A percentile compares a stretch with the other conserved stretches of the same genome.
Evolutionary conservation across 345 rosid genomes (phyloP).

Genomic region (Psidium guajava): DNA sequence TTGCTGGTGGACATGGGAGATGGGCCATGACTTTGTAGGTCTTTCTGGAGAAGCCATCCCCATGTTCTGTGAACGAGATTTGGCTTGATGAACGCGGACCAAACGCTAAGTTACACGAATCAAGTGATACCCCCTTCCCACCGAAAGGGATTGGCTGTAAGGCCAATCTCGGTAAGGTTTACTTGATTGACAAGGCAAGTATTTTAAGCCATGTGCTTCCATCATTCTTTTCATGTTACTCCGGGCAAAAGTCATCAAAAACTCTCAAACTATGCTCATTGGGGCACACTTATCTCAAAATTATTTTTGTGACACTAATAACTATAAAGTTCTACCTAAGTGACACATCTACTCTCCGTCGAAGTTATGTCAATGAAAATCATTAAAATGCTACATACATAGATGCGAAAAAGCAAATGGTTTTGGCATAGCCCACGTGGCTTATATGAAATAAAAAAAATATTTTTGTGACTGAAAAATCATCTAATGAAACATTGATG

Average conservation of each 20-base stretch:
- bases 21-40: not conserved
- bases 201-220: not conserved
- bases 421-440: too few species aligned
- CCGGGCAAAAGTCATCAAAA: too few species aligned
- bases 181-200: not conserved
- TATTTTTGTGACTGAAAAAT: too few species aligned
- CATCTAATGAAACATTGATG: too few species aligned
- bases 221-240: not conserved
- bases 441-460: too few species aligned
- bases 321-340: rapidly evolving
- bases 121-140: not conserved
- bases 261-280: too few species aligned
- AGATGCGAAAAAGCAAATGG: too few species aligned
- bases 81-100: not conserved
- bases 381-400: too few species aligned
- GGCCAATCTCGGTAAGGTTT: not conserved
- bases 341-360: too few species aligned
- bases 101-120: not conserved
- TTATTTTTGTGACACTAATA: too few species aligned
- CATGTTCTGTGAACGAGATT: not conserved
- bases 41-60: not conserved
- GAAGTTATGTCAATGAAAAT: too few species aligned
- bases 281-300: too few species aligned
- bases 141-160: not conserved
- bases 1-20: not conserved